Conservation (phyloP, 257 asterid genomes). For the Nicotiana tomentosiformis region DNA sequence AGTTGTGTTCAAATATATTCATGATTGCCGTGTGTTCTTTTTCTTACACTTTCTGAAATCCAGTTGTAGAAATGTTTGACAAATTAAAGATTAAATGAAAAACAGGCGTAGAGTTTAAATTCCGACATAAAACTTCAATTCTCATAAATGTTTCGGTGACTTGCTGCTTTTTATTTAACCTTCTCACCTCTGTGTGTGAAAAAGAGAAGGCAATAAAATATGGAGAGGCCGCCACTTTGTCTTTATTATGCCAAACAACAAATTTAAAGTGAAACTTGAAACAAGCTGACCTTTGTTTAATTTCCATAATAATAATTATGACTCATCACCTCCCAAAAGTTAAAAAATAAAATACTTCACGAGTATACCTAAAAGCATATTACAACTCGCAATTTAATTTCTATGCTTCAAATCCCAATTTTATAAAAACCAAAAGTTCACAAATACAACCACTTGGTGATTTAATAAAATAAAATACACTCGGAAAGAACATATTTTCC, state of each 20-base stretch:
- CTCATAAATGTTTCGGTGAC: background rate
- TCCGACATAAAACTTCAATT: background rate
- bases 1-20: background rate
- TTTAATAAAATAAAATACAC: background rate
- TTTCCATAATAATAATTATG: background rate
- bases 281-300: background rate
- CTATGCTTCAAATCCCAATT: background rate
- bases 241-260: conserved; percentile 5
- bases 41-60: background rate
- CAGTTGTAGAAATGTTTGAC: background rate
- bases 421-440: background rate
- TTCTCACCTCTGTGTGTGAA: background rate
- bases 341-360: background rate
- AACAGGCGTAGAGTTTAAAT: background rate
- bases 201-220: background rate
- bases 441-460: background rate
- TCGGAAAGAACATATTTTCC: background rate
- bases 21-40: background rate
- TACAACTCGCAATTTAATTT: conserved; percentile 13
- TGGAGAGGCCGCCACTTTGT: background rate
- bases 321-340: background rate
- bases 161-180: background rate
- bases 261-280: background rate
- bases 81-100: background rate
- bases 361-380: background rate